These are phyloP conservation scores for Saccharum spontaneum DNA, from an alignment of 176 grass and related monocot genomes.

Conservation along the genomic window DNA sequence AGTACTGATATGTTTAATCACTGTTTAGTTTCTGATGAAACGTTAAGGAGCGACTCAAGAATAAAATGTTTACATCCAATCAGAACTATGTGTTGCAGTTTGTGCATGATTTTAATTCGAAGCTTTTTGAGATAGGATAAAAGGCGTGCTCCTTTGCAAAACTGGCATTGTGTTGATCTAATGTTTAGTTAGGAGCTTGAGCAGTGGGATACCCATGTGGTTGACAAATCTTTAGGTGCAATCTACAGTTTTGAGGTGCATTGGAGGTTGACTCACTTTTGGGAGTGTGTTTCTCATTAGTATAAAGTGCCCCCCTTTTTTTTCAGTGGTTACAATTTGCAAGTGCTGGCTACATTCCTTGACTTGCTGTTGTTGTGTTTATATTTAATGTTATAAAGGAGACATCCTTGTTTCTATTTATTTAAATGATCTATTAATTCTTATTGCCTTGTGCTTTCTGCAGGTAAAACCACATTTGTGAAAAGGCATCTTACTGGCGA, in stretches of 20 bases:
- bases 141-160: not conserved
- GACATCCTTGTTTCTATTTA: not conserved
- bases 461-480: conserved; percentile 83
- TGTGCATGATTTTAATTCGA: not conserved
- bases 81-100: not conserved
- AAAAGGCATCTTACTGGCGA: conserved; percentile 86
- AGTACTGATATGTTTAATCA: not conserved
- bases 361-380: not conserved
- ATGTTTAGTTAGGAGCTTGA: not conserved
- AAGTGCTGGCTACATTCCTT: not conserved
- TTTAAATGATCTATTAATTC: not conserved
- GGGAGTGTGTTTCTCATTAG: not conserved
- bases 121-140: not conserved
- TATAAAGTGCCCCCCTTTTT: not conserved
- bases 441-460: not conserved
- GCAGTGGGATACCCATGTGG: not conserved
- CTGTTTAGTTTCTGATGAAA: not conserved
- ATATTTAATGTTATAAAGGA: not conserved
- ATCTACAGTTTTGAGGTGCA: not conserved
- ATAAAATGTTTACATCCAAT: not conserved
- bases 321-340: not conserved
- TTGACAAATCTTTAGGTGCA: not conserved
- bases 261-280: not conserved
- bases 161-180: not conserved
- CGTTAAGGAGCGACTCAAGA: not conserved